phyloP scores from a whole-genome alignment of 257 asterid genomes.

The Nicotiana paniculata region DNA sequence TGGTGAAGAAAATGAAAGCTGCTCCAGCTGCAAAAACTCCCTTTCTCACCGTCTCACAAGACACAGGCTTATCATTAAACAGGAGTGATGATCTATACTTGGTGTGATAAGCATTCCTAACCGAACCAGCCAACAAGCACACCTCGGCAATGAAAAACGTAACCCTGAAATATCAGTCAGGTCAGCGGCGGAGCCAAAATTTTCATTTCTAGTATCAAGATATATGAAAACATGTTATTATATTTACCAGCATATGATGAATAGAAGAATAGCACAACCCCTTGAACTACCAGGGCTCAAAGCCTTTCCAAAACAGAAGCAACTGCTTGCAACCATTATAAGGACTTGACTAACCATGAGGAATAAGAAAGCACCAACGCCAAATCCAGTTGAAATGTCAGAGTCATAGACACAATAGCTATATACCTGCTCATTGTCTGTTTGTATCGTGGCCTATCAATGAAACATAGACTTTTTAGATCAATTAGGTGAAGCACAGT shows the following conservation, averaged over 20 bases:
- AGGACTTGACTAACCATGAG: conserved; percentile 29
- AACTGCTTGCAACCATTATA: conserved; percentile 26
- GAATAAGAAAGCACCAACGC: conserved; percentile 40
- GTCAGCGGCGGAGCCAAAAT: no score
- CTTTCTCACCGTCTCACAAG: conserved; percentile 39
- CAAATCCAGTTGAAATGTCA: conserved; percentile 39
- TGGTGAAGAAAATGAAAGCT: conserved; percentile 29
- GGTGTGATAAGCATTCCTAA: conserved; percentile 18
- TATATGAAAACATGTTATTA: neutral
- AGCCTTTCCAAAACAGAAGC: conserved; percentile 42
- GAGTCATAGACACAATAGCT: conserved; percentile 43
- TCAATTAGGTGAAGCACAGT: neutral
- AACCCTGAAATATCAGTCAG: conserved; percentile 17
- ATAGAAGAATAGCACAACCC: conserved; percentile 35
- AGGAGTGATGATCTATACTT: conserved; percentile 22
- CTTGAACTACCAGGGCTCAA: conserved; percentile 35
- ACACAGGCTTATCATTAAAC: conserved; percentile 19
- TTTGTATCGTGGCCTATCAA: conserved; percentile 41
- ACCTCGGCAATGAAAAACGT: conserved; percentile 17
- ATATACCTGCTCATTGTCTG: conserved; percentile 39
- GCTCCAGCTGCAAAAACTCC: conserved; percentile 49
- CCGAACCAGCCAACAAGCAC: conserved; percentile 18
- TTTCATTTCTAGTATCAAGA: no score
- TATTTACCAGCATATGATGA: conserved; percentile 31
- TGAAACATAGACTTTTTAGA: neutral